phyloP scores from a whole-genome alignment of 2,329 filamentous ascomycete species.

The Colletotrichum shisoi region DNA sequence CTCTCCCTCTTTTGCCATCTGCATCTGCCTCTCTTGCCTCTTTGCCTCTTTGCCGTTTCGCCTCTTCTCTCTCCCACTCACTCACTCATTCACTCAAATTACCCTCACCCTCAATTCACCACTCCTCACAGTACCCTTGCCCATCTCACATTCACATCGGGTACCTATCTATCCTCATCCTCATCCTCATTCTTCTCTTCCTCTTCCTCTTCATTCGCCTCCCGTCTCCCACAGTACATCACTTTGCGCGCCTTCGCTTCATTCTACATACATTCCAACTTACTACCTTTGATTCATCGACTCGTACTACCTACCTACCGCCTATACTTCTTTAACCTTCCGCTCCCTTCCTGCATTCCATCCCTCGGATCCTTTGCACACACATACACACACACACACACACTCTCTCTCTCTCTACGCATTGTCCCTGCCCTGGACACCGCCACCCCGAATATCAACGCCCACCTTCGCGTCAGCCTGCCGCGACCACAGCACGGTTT shows the following conservation, averaged over 20 bases:
- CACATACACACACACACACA: background rate
- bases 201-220: constrained; percentile 6
- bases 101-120: constrained; percentile 10
- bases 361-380: constrained; percentile 21
- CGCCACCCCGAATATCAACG: constrained; percentile 29
- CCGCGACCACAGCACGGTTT: background rate
- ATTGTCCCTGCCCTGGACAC: constrained; percentile 21
- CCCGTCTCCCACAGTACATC: constrained; percentile 1
- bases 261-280: constrained; percentile 31
- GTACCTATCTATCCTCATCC: background rate
- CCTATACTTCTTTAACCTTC: constrained; percentile 12
- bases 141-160: background rate
- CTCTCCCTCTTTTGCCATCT: constrained; percentile 20
- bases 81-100: constrained; percentile 23
- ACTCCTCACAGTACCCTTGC: constrained; percentile 8
- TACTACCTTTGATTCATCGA: constrained; percentile 16
- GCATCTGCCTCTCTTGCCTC: constrained; percentile 4
- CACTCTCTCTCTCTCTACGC: background rate
- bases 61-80: constrained; percentile 14
- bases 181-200: background rate
- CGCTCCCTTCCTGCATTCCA: constrained; percentile 33
- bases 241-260: constrained; percentile 35
- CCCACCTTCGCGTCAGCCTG: background rate
- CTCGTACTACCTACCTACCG: constrained; percentile 15
- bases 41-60: constrained; percentile 9